Evolutionary conservation across 2,329 filamentous ascomycete genomes (phyloP), one percentile per base, ranked within the genome.

Genomic region (Metarhizium brunneum): DNA sequence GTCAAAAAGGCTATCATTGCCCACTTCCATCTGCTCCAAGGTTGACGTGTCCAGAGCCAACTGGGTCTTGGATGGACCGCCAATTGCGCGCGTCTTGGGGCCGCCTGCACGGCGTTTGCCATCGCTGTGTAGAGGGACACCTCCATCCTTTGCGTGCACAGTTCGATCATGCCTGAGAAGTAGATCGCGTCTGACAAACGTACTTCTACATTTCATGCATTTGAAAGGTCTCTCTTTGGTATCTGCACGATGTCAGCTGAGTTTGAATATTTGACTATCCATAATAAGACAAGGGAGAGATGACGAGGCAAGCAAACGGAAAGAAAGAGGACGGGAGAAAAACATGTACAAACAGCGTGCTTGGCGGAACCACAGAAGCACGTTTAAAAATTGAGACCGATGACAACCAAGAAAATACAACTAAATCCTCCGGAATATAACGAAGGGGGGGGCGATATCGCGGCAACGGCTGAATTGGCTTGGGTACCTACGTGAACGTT

Each of bases 211-310:
- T 77, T 99, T 99, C 78, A 90, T 82, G 75, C 94, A 99, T 73
- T 97, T 97, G 82, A 99, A 99, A 42, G 94, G 94, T 60, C 94
- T 87, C 75, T 97, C 94, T 76, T 99, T 99, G 61, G 94, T 99
- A 73, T 97, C 92, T 97, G 73, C 59, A 32, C 8, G 14, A 7
- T 6, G 53, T 62, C 40, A 60, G 56, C 32, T 51, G 36, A 36
- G 16, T 18, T 29, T 20, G 4, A 5, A 4, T 20, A 10, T 18
- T 45, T 18, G n/a, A 4, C 2, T 40, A n/a, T 40, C 14, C 4
- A 40, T 11, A 16, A 40, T 14, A 16, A 40, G 11, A 13, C 13
- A 16, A 40, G 25, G 25, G 13, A 40, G 5, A 16, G 38, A 40
- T 11, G 32, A 35, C 10, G 32, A 11, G 6, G 32, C 32, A 35